A percentile compares a stretch with the other conserved stretches of the same genome.
Evolutionary conservation across 1,139 yeast genomes (phyloP).

Genomic region (Nakaseomyces nivariensis): DNA sequence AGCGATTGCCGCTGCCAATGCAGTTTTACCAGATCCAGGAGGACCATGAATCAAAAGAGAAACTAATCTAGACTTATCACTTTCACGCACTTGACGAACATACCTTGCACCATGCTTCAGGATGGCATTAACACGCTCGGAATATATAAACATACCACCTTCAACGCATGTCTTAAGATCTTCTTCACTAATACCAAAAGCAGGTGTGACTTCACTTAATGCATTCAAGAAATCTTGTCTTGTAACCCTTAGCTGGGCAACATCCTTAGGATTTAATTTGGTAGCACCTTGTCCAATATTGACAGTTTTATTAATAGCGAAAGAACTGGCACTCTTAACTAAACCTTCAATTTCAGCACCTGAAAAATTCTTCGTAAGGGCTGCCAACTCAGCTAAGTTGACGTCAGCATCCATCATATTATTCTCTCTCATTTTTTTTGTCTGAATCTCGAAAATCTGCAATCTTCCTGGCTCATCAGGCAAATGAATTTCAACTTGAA

Average conservation of each 20-base stretch:
- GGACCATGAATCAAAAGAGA: constrained; percentile 89
- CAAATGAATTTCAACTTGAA: constrained; percentile 88
- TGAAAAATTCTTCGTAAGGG: constrained; percentile 80
- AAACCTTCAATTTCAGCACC: constrained; percentile 98
- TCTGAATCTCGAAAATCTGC: constrained; percentile 86
- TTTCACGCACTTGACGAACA: constrained; percentile 65
- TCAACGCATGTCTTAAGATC: constrained; percentile 71
- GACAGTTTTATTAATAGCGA: constrained; percentile 81
- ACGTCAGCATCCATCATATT: constrained; percentile 69
- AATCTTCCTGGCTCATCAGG: constrained; percentile 92
- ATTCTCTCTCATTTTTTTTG: constrained; percentile 80
- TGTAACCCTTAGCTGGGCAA: constrained; percentile 59
- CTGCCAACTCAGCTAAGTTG: constrained; percentile 67
- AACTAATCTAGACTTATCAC: constrained; percentile 69
- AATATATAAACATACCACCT: constrained; percentile 78
- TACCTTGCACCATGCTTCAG: constrained; percentile 69
- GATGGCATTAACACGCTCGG: constrained; percentile 54
- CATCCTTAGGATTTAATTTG: constrained; percentile 46
- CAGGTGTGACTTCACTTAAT: constrained; percentile 81
- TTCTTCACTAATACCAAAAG: constrained; percentile 95
- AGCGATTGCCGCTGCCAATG: constrained; percentile 83
- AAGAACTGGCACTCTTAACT: constrained; percentile 90
- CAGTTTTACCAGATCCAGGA: constrained; percentile 92
- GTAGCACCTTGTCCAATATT: constrained; percentile 74
- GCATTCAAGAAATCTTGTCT: constrained; percentile 80